A percentile compares a stretch with the other conserved stretches of the same genome.
Evolutionary conservation across 2,329 filamentous ascomycete species (phyloP).

Genomic region (Cercospora beticola): DNA sequence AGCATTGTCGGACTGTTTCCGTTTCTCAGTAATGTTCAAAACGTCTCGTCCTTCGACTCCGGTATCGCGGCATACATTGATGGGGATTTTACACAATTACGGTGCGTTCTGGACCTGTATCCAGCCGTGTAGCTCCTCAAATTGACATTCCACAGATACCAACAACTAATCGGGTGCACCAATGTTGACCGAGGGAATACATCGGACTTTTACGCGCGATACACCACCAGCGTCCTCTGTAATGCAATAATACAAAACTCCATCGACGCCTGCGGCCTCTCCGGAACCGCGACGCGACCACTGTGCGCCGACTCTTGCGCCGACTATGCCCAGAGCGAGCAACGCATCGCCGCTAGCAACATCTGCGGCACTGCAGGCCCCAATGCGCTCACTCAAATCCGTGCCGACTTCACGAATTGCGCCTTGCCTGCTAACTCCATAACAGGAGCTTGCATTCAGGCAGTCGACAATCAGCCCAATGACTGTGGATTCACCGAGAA

Average conservation of each 20-base stretch:
- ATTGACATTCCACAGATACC: slow-evolving; percentile 64
- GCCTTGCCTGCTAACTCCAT: slow-evolving; percentile 78
- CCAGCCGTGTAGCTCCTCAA: background rate
- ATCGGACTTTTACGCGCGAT: slow-evolving; percentile 83
- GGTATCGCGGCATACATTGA: slow-evolving; percentile 71
- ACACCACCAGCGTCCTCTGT: slow-evolving; percentile 88
- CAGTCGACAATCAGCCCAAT: slow-evolving; percentile 73
- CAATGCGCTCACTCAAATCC: slow-evolving; percentile 72
- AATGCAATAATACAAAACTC: slow-evolving; percentile 94
- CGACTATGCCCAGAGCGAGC: slow-evolving; percentile 83
- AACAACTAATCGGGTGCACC: slow-evolving; percentile 75
- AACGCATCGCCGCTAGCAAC: slow-evolving; percentile 73
- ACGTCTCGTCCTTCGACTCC: slow-evolving; percentile 72
- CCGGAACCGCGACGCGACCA: slow-evolving; percentile 64
- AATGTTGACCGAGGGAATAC: slow-evolving; percentile 75
- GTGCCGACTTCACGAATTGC: slow-evolving; percentile 90
- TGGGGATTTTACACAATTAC: slow-evolving; percentile 70
- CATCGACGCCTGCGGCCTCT: slow-evolving; percentile 65
- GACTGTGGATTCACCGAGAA: slow-evolving; percentile 84
- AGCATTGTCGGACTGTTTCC: slow-evolving; percentile 64
- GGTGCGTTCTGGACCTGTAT: slow-evolving; percentile 57
- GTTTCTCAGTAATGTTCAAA: slow-evolving; percentile 80
- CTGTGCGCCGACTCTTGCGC: slow-evolving; percentile 90
- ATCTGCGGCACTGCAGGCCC: slow-evolving; percentile 68
- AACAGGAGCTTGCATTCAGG: slow-evolving; percentile 71